These are phyloP conservation scores for Periconia sp. DNA, from an alignment of 2,329 filamentous ascomycete genomes.

Conservation along the genomic window DNA sequence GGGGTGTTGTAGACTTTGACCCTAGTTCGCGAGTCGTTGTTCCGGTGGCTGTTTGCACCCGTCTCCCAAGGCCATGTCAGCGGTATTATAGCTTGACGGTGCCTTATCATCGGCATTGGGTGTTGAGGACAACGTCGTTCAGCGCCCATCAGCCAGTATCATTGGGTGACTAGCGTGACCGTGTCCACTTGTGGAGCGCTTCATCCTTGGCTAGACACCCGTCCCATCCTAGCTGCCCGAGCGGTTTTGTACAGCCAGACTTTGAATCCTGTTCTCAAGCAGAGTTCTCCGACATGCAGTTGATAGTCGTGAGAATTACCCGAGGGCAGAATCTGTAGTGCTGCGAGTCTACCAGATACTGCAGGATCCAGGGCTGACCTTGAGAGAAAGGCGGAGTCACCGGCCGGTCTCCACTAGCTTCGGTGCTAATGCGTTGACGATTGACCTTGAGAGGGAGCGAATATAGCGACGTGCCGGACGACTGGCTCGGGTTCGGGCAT, in stretches of 20 bases:
- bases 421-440: conserved; percentile 13
- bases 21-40: background rate
- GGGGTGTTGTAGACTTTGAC: background rate
- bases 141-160: conserved; percentile 1
- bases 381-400: background rate
- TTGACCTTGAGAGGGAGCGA: no score
- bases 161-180: no score
- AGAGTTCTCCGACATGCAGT: conserved; percentile 10
- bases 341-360: background rate
- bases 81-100: conserved; percentile 31
- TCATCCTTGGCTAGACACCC: background rate
- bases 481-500: conserved; percentile 6
- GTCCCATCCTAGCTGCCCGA: no score
- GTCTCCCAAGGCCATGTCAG: conserved; percentile 41
- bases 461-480: no score
- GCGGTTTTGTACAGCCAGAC: no score
- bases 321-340: conserved; percentile 3
- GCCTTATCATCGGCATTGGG: conserved; percentile 19
- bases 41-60: conserved; percentile 12
- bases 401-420: conserved; percentile 8
- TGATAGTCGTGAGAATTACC: conserved; percentile 15
- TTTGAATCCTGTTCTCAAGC: conserved; percentile 6
- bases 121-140: conserved; percentile 18
- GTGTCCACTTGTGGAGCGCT: background rate
- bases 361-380: conserved; percentile 2